A percentile compares a stretch with the other conserved stretches of the same genome.
Conservation (phyloP, 768 basidiomycete species). For the Pleurotus tuoliensis region DNA sequence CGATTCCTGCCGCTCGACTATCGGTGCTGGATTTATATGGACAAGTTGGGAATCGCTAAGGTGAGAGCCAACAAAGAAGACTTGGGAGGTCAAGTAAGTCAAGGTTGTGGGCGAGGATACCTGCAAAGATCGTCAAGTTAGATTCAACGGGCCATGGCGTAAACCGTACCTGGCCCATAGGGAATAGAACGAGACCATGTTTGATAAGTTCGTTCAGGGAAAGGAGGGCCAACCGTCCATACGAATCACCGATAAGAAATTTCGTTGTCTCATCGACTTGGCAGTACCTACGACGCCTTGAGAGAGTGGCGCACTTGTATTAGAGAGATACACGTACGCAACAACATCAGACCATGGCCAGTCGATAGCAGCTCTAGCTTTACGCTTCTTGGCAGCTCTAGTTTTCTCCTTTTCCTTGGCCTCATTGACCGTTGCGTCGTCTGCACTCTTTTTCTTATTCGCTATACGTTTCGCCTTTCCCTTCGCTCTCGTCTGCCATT, state of each 20-base stretch:
- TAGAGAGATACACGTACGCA: conserved; percentile 43
- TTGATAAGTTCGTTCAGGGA: conserved; percentile 42
- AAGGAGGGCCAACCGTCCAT: conserved; percentile 69
- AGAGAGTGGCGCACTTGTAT: not conserved
- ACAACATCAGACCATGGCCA: conserved; percentile 78
- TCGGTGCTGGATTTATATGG: conserved; percentile 46
- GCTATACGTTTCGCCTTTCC: conserved; percentile 53
- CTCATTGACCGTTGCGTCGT: conserved; percentile 35
- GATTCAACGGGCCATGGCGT: not conserved
- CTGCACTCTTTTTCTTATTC: conserved; percentile 43
- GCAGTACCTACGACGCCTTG: conserved; percentile 40
- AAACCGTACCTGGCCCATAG: conserved; percentile 65
- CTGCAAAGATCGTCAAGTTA: conserved; percentile 29
- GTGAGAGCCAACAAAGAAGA: conserved; percentile 78
- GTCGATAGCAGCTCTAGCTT: conserved; percentile 49
- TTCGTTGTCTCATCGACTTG: conserved; percentile 40
- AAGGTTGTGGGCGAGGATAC: conserved; percentile 68
- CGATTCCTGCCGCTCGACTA: conserved; percentile 32
- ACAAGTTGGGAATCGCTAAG: conserved; percentile 78
- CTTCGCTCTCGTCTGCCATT: conserved; percentile 46
- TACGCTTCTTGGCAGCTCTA: conserved; percentile 49
- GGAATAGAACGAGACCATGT: conserved; percentile 46
- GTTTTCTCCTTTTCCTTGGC: conserved; percentile 58
- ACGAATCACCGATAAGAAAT: conserved; percentile 65
- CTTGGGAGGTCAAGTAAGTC: conserved; percentile 66